Evolutionary conservation across 2,329 filamentous ascomycete genomes (phyloP).

Genomic region (Ophiognomonia clavigignenti-juglandacearum): DNA sequence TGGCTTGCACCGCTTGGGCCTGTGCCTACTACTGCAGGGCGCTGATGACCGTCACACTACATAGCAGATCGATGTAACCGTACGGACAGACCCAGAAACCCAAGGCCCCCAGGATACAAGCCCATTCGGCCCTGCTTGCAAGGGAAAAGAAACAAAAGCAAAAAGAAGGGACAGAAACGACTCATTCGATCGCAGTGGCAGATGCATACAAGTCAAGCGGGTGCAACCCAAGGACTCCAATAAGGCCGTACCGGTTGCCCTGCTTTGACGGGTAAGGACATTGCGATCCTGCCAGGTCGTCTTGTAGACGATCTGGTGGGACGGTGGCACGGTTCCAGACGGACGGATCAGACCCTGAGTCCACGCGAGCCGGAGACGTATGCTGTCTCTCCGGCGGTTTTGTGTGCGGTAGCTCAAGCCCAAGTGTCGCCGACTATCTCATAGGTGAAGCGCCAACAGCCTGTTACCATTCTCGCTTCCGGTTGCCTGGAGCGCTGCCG

Average conservation of each 20-base stretch:
- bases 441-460: not conserved
- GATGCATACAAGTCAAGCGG: slow-evolving; percentile 3
- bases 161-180: not conserved
- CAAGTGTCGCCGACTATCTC: not conserved
- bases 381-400: not conserved
- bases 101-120: too few relatives aligned
- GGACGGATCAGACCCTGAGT: not conserved
- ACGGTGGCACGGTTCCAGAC: slow-evolving; percentile 7
- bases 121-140: too few relatives aligned
- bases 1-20: too few relatives aligned
- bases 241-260: slow-evolving; percentile 2
- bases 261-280: slow-evolving; percentile 6
- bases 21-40: too few relatives aligned
- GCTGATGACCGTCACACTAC: not conserved
- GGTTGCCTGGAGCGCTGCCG: not conserved
- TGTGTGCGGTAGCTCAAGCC: not conserved
- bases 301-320: slow-evolving; percentile 13
- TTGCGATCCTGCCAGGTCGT: slow-evolving; percentile 11
- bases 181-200: not conserved
- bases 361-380: slow-evolving; percentile 1
- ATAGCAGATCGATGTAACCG: not conserved
- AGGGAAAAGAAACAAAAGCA: too few relatives aligned
- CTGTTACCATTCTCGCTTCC: not conserved
- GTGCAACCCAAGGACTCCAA: slow-evolving; percentile 6
- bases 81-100: too few relatives aligned